Percentiles rank a stretch among this genome's conserved stretches.
Conservation (phyloP, 768 basidiomycete species). For the Udeniomyces megalosporus region DNA sequence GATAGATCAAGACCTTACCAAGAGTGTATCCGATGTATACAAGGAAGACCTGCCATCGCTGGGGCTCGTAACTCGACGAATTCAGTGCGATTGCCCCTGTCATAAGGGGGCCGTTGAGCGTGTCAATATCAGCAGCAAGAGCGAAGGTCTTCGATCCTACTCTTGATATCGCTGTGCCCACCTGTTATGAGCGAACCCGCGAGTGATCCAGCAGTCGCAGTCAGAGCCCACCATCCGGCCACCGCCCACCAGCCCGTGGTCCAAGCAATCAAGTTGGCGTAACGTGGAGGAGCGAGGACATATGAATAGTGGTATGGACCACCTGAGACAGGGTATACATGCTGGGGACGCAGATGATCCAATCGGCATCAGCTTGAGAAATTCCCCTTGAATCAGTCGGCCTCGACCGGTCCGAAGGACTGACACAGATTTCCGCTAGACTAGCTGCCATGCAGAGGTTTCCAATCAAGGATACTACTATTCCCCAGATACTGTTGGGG, state of each 20-base stretch:
- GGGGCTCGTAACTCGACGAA: conserved; percentile 19
- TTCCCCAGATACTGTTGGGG: not conserved
- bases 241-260: conserved; percentile 20
- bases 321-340: too few relatives aligned
- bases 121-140: conserved; percentile 22
- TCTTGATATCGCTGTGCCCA: too few relatives aligned
- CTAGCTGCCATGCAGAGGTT: not conserved
- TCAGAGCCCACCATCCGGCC: conserved; percentile 24
- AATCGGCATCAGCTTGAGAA: too few relatives aligned
- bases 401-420: not conserved
- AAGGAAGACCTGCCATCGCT: conserved; percentile 22
- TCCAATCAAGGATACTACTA: not conserved
- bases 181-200: conserved; percentile 6
- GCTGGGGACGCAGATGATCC: too few relatives aligned
- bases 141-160: too few relatives aligned
- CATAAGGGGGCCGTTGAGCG: conserved; percentile 17
- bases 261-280: not conserved
- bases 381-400: not conserved
- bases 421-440: not conserved
- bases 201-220: conserved; percentile 23
- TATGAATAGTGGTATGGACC: too few relatives aligned
- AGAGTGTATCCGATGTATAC: conserved; percentile 23
- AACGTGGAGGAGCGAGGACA: not conserved
- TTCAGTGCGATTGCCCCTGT: not conserved
- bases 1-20: not conserved